Evolutionary conservation across 2,329 filamentous ascomycete species (phyloP), one percentile per base, ranked within the genome.

Genomic region (Phaeosphaeriaceae sp.): DNA sequence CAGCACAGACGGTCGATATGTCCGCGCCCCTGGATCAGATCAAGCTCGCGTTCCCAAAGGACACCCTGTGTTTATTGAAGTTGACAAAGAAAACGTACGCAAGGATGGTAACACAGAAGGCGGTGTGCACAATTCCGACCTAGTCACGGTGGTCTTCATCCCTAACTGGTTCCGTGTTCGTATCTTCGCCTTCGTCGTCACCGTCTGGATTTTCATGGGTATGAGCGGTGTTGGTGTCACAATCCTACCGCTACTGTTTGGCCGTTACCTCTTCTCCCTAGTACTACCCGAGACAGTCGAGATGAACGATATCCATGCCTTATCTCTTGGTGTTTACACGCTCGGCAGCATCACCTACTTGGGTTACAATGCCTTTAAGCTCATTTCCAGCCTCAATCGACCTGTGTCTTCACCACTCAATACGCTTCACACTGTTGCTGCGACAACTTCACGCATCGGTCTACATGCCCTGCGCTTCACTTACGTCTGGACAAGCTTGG

Each of bases 251-350:
- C 82, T 99, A 3, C 80, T 96, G 6, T 85, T 96, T 66, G 94
- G 94, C 2, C 88, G 94, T 21, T 81, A 81, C 48, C 81, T 97
- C 53, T 89, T 97, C 68, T 85, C 86, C 38, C 76, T 81, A 21
- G 75, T 92, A 28, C 84, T 96, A 34, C 90, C 91, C 4, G 75
- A 80, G 0, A 82, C 63, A 1, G 62, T 72, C 6, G 64, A 89
- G 53, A 88, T 93, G 67, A 99, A 97, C 73, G 94, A 99, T 71
- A 89, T 99, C 20, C 97, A 99, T 65, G 93, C 94, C 11, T 96
- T 97, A 71, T 96, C 91, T 43, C 86, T 94, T 23, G 94, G 94
- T 12, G 82, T 96, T 33, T 96, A 95, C 68, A 78, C 91, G 20
- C 79, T 96, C 4, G 90, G 89, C 9, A 85, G 83, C 3, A 66